A percentile compares a stretch with the other conserved stretches of the same genome.
Conservation (phyloP, 768 basidiomycete genomes). For the Daedaleopsis sinensis region DNA sequence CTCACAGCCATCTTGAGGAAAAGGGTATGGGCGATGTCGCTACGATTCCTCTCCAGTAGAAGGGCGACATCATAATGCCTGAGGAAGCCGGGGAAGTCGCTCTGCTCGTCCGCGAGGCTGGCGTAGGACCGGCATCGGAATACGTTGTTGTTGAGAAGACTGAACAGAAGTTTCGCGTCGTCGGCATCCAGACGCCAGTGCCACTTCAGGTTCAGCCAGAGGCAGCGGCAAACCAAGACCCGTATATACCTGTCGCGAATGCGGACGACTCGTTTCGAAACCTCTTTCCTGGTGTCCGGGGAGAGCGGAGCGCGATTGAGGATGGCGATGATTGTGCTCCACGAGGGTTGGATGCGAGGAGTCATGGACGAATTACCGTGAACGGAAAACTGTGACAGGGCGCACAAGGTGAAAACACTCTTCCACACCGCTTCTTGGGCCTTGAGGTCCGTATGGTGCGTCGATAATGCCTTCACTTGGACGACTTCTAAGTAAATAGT, state of each 20-base stretch:
- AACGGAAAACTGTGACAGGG: slow-evolving; percentile 78
- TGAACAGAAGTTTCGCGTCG: slow-evolving; percentile 59
- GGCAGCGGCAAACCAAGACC: slow-evolving; percentile 70
- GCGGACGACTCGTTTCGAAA: slow-evolving; percentile 42
- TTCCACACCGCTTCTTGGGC: slow-evolving; percentile 76
- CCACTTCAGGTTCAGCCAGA: slow-evolving; percentile 77
- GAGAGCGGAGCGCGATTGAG: slow-evolving; percentile 61
- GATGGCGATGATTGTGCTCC: slow-evolving; percentile 64
- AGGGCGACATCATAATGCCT: slow-evolving; percentile 54
- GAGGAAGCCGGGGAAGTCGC: slow-evolving; percentile 77
- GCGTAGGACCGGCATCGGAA: slow-evolving; percentile 79
- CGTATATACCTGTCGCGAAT: slow-evolving; percentile 74
- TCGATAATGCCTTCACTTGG: slow-evolving; percentile 16
- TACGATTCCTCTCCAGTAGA: slow-evolving; percentile 49
- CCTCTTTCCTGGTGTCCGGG: slow-evolving; percentile 43
- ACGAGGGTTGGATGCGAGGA: slow-evolving; percentile 54
- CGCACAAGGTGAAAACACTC: slow-evolving; percentile 66
- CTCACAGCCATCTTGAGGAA: slow-evolving; percentile 84
- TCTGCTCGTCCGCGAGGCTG: slow-evolving; percentile 61
- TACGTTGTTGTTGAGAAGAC: slow-evolving; percentile 63
- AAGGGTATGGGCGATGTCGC: slow-evolving; percentile 76
- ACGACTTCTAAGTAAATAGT: slow-evolving; percentile 33
- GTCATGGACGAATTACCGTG: slow-evolving; percentile 47
- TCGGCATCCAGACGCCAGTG: slow-evolving; percentile 66
- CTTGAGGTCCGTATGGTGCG: slow-evolving; percentile 38